Evolutionary conservation across 495 filamentous ascomycete species (phyloP), one percentile per base, ranked within the genome.

Genomic region (Amniculicola lignicola): DNA sequence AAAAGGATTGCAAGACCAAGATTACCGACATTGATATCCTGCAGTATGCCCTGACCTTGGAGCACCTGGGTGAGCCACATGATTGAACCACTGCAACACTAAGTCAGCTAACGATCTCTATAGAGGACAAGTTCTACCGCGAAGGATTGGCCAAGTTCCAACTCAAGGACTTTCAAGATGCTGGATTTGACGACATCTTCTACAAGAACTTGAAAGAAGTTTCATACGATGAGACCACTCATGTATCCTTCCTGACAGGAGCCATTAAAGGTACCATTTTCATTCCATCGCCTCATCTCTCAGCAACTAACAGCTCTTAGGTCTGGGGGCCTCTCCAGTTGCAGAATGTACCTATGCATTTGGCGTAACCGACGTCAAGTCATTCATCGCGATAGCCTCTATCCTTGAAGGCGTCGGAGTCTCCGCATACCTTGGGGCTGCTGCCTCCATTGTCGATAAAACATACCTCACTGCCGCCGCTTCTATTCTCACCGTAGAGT

Each of bases 401-500:
- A 65, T 85, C 39, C 68, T 86, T 19, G 83, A 86, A 60, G 66
- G 69, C 38, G 64, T 71, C 14, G 68, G 68, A 23, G 57, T 65
- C 12, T 57, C 65, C 25, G 68, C 68, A 19, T 85, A 85, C 67
- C 73, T 85, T 22, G 83, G 82, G 19, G 82, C 82, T 1, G 82
- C 82, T 2, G 77, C 78, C 1, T 70, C 75, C 19, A 80, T 85
- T 62, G 69, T 75, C 59, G 72, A 73, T 51, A 73, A 75, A 16
- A 63, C 52, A 6, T 79, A 77, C 62, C 71, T 86, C 24, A 80
- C 79, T n/a, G 80, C 77, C 3, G 83, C 82, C 6, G 82, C 76
- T 22, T 77, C 76, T 33, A 86, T 86, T 60, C 67, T 84, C 24
- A 81, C 82, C 37, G 72, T 82, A 18, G 83, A 86, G 59, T 74